Evolutionary conservation across 2,329 filamentous ascomycete species (phyloP), one percentile per base, ranked within the genome.

Genomic region (Cryphonectria parasitica): DNA sequence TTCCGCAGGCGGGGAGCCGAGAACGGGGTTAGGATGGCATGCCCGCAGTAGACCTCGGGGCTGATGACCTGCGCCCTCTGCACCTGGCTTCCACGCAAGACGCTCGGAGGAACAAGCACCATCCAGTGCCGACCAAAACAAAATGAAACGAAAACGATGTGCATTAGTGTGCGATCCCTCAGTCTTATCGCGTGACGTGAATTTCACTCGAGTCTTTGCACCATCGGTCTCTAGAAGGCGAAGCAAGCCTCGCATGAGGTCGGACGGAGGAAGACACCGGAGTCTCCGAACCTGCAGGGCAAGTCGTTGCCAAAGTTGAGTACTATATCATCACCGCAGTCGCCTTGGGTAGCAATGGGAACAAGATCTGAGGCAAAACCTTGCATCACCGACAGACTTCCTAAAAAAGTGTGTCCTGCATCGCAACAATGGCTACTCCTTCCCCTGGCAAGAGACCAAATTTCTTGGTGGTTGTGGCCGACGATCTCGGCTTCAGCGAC

Each of bases 401-500:
- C 25, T 6, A 34, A 6, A 6, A 17, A 31, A 25, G 41, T 28
- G 41, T 28, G 15, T 19, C 39, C n/a, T 45, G 22, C 25, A 28
- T 43, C 25, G 43, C 31, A 7, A 52, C 34, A n/a, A 49, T 39
- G 52, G 34, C 49, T 17, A 56, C 56, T n/a, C 34, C 28, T 25
- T 1, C 61, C 56, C 19, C 61, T 17, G 39, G 22, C 15, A 73
- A 70, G 66, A 65, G 62, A 22, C 76, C 76, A 4, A 78, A 77
- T 60, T 77, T 78, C 64, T 75, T 78, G 22, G 56, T 78, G 69
- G 74, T 77, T 28, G 74, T 77, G 1, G 77, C 77, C 11, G 77
- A 78, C 69, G 76, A 78, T 64, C 69, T 78, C 13, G 75, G 77
- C 11, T 77, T 74, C 62, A 76, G 74, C 56, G 76, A 77, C 52